Base-by-base conservation (phyloP, 352 stramenopile species). In the Phytopythium sindhum region DNA sequence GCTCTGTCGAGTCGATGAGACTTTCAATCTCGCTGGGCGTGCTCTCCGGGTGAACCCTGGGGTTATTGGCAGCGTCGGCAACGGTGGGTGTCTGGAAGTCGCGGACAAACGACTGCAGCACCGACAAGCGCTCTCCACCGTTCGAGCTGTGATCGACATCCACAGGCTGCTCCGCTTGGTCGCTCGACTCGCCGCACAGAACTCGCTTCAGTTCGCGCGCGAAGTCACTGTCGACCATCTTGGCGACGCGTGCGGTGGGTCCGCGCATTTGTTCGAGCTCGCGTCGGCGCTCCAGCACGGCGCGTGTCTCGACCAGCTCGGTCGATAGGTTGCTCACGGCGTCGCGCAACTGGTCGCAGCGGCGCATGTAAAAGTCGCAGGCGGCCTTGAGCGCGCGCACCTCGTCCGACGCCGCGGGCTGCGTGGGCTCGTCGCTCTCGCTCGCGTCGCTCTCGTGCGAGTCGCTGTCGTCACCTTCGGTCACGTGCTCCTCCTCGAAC, bases 351-450 rank as follows among this genome's bases (percentile, higher is more conserved):
- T 51, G 35, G 14, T 71, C 53, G 41, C 69, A 67, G 19, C 67
- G 61, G 28, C 17, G 33, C 61, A 77, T 73, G 57, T 77, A 73
- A 53, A 58, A 66, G 33, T 77, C 67, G 31, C 69, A 72, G 14
- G 61, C 65, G 19, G 59, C 39, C 61, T 47, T 68, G n/a, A 80
- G 66, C 41, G 70, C 33, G 4, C 66, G 23, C 28, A 55, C 37
- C 8, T 58, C 47, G 4, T 44, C 41, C 15, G 33, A 44, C 11
- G 10, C 31, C 19, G 23, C 29, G 6, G 23, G 21, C 11, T 23
- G 23, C 12, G 21, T 21, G 23, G n/a, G 24, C 21, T 62, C 24
- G 41, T 23, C 31, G 24, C 39, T 23, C 41, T 47, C 41, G 19
- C 41, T 19, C 14, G 41, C 24, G 41, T 23, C 21, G 17, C 24